These are phyloP conservation scores for Pterocarpus santalinus DNA, from an alignment of 306 rosid species.

Conservation along the genomic window DNA sequence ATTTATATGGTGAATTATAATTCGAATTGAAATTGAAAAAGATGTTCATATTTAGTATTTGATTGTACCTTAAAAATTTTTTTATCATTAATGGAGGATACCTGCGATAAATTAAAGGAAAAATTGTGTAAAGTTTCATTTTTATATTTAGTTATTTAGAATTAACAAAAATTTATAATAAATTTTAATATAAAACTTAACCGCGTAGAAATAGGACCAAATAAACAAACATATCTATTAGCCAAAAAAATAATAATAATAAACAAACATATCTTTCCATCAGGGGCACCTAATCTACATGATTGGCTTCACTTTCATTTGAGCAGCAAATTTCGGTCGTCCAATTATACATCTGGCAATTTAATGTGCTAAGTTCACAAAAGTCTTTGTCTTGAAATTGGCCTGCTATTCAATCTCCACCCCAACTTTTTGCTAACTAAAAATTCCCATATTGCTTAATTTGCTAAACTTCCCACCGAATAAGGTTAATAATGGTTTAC, in stretches of 20 bases:
- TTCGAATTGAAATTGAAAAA: too few species aligned
- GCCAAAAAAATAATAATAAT: background rate
- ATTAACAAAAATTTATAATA: background rate
- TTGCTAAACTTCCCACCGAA: constrained; percentile 6
- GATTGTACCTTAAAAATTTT: too few species aligned
- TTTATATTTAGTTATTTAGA: background rate
- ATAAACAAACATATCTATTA: constrained; percentile 23
- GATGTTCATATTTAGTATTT: too few species aligned
- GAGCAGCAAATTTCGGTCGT: constrained; percentile 16
- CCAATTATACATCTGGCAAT: constrained; percentile 3
- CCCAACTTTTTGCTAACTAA: constrained; percentile 15
- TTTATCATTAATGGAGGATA: too few species aligned
- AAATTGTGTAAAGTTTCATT: background rate
- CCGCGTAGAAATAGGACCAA: background rate
- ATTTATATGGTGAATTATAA: too few species aligned
- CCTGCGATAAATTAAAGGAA: too few species aligned
- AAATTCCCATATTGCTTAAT: constrained; percentile 33
- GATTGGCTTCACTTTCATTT: constrained; percentile 38
- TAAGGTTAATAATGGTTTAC: background rate
- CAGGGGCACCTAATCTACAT: constrained; percentile 38
- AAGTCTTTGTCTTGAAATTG: constrained; percentile 26
- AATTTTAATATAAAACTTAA: background rate
- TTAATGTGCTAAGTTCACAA: background rate
- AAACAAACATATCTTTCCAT: constrained; percentile 35
- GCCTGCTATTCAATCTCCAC: background rate